phyloP scores from a whole-genome alignment of 805 yeast species.

The Zygosaccharomyces bisporus region DNA sequence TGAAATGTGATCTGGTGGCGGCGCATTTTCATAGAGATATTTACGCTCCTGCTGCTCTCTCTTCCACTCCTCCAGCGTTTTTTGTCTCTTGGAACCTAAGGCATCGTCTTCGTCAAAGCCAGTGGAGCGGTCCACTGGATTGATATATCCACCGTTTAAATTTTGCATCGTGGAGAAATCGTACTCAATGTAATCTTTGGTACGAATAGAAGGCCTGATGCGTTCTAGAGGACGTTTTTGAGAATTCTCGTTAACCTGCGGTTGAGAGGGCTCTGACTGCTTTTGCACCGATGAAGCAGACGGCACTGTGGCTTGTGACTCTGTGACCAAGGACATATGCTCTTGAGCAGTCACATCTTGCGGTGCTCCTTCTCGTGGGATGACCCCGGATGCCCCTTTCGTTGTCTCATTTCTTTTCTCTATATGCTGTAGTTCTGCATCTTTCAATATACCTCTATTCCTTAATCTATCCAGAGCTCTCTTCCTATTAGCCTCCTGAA shows the following conservation, averaged over 20 bases:
- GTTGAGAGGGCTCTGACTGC: background rate
- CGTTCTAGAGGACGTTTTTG: conserved; percentile 27
- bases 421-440: conserved; percentile 22
- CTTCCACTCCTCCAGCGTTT: conserved; percentile 53
- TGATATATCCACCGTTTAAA: conserved; percentile 78
- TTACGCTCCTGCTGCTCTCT: conserved; percentile 54
- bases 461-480: conserved; percentile 58
- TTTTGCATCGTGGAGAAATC: conserved; percentile 92
- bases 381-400: background rate
- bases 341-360: background rate
- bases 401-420: conserved; percentile 22
- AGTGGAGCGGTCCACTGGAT: conserved; percentile 22
- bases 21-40: conserved; percentile 51
- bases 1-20: conserved; percentile 69
- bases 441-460: conserved; percentile 39
- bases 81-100: conserved; percentile 30
- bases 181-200: conserved; percentile 70
- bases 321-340: conserved; percentile 1
- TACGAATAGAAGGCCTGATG: conserved; percentile 48
- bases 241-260: conserved; percentile 7
- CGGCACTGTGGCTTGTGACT: conserved; percentile 2
- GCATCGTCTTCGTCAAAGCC: conserved; percentile 31
- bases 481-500: conserved; percentile 59
- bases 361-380: background rate
- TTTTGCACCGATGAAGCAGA: background rate